phyloP scores from a whole-genome alignment of 2,329 filamentous ascomycete species.

The Trichophyton mentagrophytes region DNA sequence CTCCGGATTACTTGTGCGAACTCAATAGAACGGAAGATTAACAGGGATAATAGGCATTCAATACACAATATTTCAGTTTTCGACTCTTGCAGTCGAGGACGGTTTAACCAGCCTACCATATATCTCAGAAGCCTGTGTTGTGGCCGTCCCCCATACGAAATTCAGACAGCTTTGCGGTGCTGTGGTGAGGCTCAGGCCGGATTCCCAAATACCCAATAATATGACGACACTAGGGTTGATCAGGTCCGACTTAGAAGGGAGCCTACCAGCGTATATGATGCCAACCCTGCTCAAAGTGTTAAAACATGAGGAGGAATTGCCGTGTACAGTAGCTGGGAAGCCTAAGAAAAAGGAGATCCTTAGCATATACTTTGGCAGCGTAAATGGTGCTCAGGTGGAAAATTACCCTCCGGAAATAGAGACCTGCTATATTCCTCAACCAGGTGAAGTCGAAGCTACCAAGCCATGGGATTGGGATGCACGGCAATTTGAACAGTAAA shows the following conservation, averaged over 20 bases:
- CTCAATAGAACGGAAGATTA: neutral
- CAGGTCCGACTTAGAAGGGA: neutral
- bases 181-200: neutral
- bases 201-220: neutral
- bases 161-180: neutral
- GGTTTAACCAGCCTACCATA: conserved; percentile 12
- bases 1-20: neutral
- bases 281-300: neutral
- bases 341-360: neutral
- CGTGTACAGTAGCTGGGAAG: neutral
- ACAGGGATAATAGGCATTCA: neutral
- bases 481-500: neutral
- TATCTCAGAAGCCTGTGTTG: conserved; percentile 11
- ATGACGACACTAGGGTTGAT: neutral
- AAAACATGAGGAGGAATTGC: neutral
- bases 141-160: conserved; percentile 2
- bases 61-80: conserved; percentile 7
- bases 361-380: neutral
- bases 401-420: neutral
- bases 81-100: conserved; percentile 10
- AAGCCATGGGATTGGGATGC: neutral
- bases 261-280: neutral
- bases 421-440: neutral
- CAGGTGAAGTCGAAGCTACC: neutral
- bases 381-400: neutral